Base-by-base conservation (phyloP, 2,329 filamentous ascomycete genomes). In the Trichoderma koningii region DNA sequence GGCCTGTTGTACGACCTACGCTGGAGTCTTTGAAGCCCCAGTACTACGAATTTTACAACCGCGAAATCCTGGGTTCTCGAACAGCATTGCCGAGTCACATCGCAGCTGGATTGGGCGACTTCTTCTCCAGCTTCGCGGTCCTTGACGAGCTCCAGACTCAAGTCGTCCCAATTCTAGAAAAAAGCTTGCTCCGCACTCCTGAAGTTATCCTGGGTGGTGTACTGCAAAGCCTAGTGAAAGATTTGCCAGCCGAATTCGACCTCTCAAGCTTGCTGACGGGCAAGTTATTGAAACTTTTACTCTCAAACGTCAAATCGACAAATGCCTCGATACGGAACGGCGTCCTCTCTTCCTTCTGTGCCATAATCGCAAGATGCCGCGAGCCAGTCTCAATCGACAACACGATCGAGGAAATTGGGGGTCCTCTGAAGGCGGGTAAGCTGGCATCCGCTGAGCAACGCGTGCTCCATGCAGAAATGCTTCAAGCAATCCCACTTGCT, bases 261-360 rank as follows among this genome's bases (percentile, higher is more conserved):
- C 82, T 98, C 19, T 94, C 94, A 9, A 85, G 87, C 44, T 79
- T 90, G 5, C 81, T 98, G 19, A 83, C 85, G 60, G 81, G 83
- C 28, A 90, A 90, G 67, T 82, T 99, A 42, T 77, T 96, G 44
- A 98, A 97, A 76, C 92, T 93, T 6, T 80, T 99, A 14, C 78
- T 98, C n/a, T 88, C 92, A 47, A 97, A 93, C 73, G 83, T 93
- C 76, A 97, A 96, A 76, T 98, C 95, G 1, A 93, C 90, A 72
- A 98, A 97, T 75, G 80, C 86, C 15, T 77, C 78, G 2, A 92
- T 97, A 67, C 88, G 94, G 64, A 85, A 85, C 67, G 93, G 92
- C 26, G 90, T 91, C 9, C 78, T 93, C 23, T 82, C 84, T 45
- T 90, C 90, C 7, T 97, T 98, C 75, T 83, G 84, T 68, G 84